These are phyloP conservation scores for Cryptococcus wingfieldii DNA, from an alignment of 1,284 basidiomycete species.

Conservation along the genomic window DNA sequence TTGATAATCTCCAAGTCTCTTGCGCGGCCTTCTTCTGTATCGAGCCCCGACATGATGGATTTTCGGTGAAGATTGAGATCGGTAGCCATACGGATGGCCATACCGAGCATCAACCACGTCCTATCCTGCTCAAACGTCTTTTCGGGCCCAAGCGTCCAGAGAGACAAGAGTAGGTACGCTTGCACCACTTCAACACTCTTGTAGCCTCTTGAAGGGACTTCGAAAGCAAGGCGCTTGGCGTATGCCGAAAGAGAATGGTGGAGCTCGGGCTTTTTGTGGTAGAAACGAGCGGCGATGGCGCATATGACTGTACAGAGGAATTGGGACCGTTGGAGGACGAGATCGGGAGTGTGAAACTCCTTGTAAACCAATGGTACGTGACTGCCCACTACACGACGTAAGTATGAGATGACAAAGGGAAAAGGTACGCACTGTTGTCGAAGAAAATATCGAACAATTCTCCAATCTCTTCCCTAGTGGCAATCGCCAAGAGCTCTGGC, in stretches of 20 bases:
- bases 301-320: conserved; percentile 90
- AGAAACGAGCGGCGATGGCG: conserved; percentile 87
- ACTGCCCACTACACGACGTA: conserved; percentile 26
- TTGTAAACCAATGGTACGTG: conserved; percentile 62
- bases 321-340: conserved; percentile 85
- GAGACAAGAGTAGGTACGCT: conserved; percentile 73
- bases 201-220: conserved; percentile 69
- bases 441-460: conserved; percentile 87
- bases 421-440: conserved; percentile 30
- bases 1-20: conserved; percentile 65
- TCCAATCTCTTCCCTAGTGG: conserved; percentile 75
- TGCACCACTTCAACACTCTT: conserved; percentile 95
- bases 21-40: conserved; percentile 61
- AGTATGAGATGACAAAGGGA: neutral
- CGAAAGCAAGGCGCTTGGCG: conserved; percentile 87
- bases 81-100: conserved; percentile 83
- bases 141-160: conserved; percentile 86
- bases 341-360: conserved; percentile 83
- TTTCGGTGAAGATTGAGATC: conserved; percentile 94
- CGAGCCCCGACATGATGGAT: conserved; percentile 62
- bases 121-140: conserved; percentile 94
- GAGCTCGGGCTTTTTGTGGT: conserved; percentile 74
- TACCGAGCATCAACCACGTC: conserved; percentile 85
- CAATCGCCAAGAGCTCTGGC: conserved; percentile 83
- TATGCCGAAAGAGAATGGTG: conserved; percentile 75